These are phyloP conservation scores for Limnanthes douglasii DNA, from an alignment of 345 rosid genomes.

Conservation along the genomic window DNA sequence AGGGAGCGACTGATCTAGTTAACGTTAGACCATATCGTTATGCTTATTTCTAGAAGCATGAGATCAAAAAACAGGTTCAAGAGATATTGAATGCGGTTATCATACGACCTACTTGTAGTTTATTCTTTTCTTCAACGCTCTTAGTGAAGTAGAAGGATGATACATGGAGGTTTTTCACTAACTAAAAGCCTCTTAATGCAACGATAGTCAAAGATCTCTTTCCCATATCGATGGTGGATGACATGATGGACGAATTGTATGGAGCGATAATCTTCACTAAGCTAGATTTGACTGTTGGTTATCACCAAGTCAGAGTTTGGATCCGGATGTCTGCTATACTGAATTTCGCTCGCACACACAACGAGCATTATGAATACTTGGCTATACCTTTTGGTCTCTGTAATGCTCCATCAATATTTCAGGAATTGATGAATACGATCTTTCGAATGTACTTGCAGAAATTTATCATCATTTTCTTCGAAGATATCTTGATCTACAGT, in stretches of 20 bases:
- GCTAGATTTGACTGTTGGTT: neutral
- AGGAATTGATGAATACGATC: neutral
- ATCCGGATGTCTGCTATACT: neutral
- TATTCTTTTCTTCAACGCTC: neutral
- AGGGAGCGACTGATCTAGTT: neutral
- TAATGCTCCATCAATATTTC: neutral
- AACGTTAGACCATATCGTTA: neutral
- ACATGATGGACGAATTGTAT: neutral
- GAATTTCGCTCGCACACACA: neutral
- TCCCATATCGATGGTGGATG: slow-evolving; percentile 1
- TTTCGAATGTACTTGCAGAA: neutral
- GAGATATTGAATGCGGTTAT: neutral
- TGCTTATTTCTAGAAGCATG: neutral
- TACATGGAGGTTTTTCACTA: neutral
- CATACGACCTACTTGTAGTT: neutral
- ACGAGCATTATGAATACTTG: neutral
- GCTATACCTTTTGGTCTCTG: neutral
- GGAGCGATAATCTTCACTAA: neutral
- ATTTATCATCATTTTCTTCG: neutral
- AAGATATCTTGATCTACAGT: neutral
- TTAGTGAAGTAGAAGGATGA: neutral
- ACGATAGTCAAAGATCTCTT: neutral
- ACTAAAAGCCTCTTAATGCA: neutral
- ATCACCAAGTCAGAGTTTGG: neutral
- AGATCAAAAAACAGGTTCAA: neutral